A percentile compares a stretch with the other conserved stretches of the same genome.
Evolutionary conservation across 495 filamentous ascomycete species (phyloP).

Genomic region (Xylaria grammica): DNA sequence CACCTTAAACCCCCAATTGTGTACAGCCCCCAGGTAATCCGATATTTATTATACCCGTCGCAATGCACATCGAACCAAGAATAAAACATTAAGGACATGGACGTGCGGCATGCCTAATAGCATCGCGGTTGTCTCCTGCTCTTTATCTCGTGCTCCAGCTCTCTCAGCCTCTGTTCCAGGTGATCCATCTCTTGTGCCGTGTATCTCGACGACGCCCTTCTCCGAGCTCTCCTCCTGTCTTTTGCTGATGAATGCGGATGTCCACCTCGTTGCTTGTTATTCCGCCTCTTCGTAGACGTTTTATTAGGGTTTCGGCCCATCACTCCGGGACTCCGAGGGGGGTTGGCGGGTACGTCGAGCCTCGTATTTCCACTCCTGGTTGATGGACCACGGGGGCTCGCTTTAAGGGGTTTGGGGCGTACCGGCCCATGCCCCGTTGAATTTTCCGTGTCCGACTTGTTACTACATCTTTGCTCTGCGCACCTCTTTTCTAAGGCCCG

Average conservation of each 20-base stretch:
- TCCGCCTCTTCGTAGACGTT: background rate
- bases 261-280: background rate
- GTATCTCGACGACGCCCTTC: background rate
- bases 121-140: background rate
- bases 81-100: too few species aligned
- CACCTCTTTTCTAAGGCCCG: background rate
- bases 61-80: too few species aligned
- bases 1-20: too few species aligned
- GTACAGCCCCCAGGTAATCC: too few species aligned
- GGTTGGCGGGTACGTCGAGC: background rate
- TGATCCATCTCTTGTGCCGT: background rate
- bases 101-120: too few species aligned
- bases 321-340: background rate
- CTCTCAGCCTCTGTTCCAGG: conserved; percentile 1
- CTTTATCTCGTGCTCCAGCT: background rate
- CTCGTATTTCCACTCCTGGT: background rate
- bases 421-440: background rate
- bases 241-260: background rate
- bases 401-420: background rate
- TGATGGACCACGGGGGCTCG: too few species aligned
- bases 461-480: background rate
- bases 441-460: background rate
- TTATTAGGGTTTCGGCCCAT: background rate
- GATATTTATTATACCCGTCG: too few species aligned
- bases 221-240: background rate